Evolutionary conservation across 2,329 filamentous ascomycete species (phyloP).

Genomic region (Sporothrix dimorphospora): DNA sequence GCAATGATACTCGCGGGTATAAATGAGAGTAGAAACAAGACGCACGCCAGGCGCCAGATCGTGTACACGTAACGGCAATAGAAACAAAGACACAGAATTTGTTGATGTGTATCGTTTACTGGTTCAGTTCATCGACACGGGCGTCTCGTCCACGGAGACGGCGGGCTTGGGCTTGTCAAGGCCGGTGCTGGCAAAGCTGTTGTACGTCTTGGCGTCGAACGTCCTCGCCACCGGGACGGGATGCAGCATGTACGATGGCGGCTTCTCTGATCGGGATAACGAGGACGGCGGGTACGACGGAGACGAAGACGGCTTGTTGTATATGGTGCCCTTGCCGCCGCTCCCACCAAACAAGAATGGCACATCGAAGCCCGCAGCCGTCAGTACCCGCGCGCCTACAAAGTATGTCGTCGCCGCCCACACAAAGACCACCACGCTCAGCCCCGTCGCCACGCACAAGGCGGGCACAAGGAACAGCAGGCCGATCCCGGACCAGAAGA

Average conservation of each 20-base stretch:
- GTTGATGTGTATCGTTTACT: no score
- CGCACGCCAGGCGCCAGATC: neutral
- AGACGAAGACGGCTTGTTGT: neutral
- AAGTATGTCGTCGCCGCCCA: conserved; percentile 29
- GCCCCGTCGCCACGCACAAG: conserved; percentile 27
- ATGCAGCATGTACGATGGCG: conserved; percentile 3
- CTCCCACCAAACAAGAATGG: neutral
- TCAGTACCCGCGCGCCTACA: conserved; percentile 20
- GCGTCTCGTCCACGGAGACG: neutral
- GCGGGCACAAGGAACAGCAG: conserved; percentile 32
- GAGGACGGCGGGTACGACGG: neutral
- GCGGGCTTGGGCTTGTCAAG: neutral
- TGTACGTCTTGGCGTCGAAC: neutral
- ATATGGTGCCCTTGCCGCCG: neutral
- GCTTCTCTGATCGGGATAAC: neutral
- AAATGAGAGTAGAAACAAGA: neutral
- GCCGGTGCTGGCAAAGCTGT: neutral
- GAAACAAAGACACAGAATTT: no score
- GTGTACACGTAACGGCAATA: neutral
- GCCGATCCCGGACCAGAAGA: conserved; percentile 33
- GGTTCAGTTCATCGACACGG: neutral
- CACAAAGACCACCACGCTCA: conserved; percentile 26
- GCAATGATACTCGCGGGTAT: neutral
- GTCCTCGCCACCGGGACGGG: neutral
- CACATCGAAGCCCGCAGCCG: conserved; percentile 21